These are phyloP conservation scores for Asterionellopsis glacialis DNA, from an alignment of 108 stramenopile species.

Conservation along the genomic window DNA sequence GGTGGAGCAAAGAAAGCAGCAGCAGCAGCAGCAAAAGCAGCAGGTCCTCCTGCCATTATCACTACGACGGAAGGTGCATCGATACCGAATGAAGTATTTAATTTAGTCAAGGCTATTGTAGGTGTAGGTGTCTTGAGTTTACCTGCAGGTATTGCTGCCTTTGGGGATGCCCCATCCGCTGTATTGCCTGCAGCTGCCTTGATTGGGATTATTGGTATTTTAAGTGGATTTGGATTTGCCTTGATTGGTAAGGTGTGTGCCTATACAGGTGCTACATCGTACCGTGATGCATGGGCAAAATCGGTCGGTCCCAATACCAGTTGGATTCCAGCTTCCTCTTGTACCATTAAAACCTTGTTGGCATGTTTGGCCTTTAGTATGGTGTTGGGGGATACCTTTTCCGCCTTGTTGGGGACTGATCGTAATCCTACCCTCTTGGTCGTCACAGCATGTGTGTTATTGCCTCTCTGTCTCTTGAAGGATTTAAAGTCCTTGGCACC, in stretches of 20 bases:
- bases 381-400: conserved; percentile 91
- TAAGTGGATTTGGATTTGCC: conserved; percentile 86
- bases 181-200: conserved; percentile 81
- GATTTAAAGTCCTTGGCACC: conserved; percentile 78
- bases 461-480: conserved; percentile 91
- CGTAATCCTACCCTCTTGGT: conserved; percentile 55
- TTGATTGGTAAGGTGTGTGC: conserved; percentile 80
- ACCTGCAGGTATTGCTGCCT: conserved; percentile 88
- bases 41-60: background rate
- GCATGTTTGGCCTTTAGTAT: conserved; percentile 91
- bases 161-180: conserved; percentile 87
- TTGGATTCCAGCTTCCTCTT: conserved; percentile 83
- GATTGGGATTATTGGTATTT: conserved; percentile 72
- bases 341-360: conserved; percentile 81
- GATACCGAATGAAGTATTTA: conserved; percentile 65
- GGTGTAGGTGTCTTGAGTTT: conserved; percentile 93
- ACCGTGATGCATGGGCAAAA: conserved; percentile 88
- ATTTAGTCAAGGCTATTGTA: conserved; percentile 79
- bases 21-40: background rate
- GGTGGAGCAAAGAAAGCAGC: background rate
- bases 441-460: conserved; percentile 64
- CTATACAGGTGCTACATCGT: conserved; percentile 72
- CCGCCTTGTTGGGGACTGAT: conserved; percentile 53
- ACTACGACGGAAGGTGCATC: conserved; percentile 46
- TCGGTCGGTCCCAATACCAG: conserved; percentile 62